Evolutionary conservation across 2,329 filamentous ascomycete species (phyloP).

Genomic region (Diaporthe nobilis): DNA sequence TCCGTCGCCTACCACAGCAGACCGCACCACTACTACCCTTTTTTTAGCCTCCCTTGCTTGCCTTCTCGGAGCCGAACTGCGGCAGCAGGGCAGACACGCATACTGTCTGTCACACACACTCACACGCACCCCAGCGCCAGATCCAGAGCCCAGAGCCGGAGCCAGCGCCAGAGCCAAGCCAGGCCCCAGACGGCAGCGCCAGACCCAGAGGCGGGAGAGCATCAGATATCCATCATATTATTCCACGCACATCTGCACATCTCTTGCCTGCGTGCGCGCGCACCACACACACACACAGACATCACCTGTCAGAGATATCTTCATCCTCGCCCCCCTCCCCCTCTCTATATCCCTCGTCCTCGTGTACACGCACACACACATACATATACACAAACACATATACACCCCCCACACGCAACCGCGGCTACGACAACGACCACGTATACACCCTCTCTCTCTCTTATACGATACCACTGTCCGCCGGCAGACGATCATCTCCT

Average conservation of each 20-base stretch:
- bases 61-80: slow-evolving; percentile 33
- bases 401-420: neutral
- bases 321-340: neutral
- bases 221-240: slow-evolving; percentile 30
- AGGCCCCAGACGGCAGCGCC: slow-evolving; percentile 14
- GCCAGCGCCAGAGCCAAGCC: neutral
- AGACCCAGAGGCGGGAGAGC: slow-evolving; percentile 25
- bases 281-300: neutral
- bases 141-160: neutral
- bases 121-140: slow-evolving; percentile 10
- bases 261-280: neutral
- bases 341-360: neutral
- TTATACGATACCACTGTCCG: neutral
- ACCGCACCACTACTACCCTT: slow-evolving; percentile 24
- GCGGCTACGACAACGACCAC: no score
- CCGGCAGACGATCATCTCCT: neutral
- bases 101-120: neutral
- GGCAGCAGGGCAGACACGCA: neutral
- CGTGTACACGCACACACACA: neutral
- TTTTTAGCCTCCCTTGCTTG: slow-evolving; percentile 30
- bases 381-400: neutral
- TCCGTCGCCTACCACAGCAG: slow-evolving; percentile 18
- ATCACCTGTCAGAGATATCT: slow-evolving; percentile 7
- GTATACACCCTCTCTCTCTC: neutral
- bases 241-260: slow-evolving; percentile 24